Base-by-base conservation (phyloP, 352 stramenopile species). In the Phytophthora palmivora region DNA sequence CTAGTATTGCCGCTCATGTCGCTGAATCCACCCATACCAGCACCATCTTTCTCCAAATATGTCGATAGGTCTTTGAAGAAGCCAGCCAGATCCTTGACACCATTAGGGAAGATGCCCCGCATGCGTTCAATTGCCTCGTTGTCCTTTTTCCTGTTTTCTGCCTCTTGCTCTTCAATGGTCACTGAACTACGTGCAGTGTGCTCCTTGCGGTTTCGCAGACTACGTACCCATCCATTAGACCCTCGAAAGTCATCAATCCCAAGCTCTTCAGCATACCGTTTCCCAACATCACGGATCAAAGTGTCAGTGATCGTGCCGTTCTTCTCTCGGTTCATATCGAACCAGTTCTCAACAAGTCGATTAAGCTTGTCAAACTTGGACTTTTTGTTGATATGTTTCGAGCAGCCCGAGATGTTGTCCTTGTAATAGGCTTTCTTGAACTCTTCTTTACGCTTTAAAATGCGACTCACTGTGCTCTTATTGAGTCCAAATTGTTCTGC, bases 381-480 rank as follows among this genome's bases (percentile, higher is more conserved):
- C 63, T 91, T 93, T 54, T 93, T 93, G 76, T 91, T 93, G 54
- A 93, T 93, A 56, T 93, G 84, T 67, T 93, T 93, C 50, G 84
- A 91, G 44, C 80, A 81, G 28, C 84, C 84, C 21, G 84, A 90
- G 58, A 93, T 82, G 51, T 91, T 91, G 75, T 93, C 84, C 65
- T 91, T 88, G 71, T 93, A 93, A 59, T 89, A 93, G 16, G 84
- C 84, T 58, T 91, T 90, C 72, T 93, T 93, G 69, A 90, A 91
- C 77, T 91, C 82, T 38, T 93, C 82, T 48, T 93, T 93, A 69
- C 84, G 84, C 70, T 93, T 93, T n/a, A 93, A 61, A 32, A 93
- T 93, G 62, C 84, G 84, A 38, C 82, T 91, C 24, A 93, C 82
- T 1, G 84, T 93, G 72, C 80, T 91, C 63, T 93, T 93, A 61